Conservation (phyloP, 2,329 filamentous ascomycete species). For the Rhynchosporium graminicola region DNA sequence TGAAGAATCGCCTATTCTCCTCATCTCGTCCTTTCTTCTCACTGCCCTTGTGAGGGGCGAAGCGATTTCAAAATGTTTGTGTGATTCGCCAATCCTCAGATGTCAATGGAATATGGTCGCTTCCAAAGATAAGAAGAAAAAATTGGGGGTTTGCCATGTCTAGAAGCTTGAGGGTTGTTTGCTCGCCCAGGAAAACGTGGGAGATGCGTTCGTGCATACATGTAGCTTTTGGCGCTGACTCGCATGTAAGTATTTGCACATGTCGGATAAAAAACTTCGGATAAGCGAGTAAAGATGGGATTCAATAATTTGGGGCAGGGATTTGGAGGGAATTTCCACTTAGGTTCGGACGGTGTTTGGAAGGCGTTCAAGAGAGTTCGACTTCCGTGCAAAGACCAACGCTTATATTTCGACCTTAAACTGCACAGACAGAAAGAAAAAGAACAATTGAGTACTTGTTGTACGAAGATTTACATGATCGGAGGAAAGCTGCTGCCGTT, state of each 20-base stretch:
- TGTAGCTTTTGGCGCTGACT: not conserved
- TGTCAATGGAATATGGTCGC: no score
- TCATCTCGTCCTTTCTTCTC: not conserved
- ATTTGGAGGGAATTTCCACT: constrained; percentile 17
- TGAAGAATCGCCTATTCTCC: constrained; percentile 3
- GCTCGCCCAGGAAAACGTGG: not conserved
- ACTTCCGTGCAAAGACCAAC: not conserved
- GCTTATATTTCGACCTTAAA: not conserved
- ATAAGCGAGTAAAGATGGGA: not conserved
- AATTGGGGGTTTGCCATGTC: no score
- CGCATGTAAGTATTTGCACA: not conserved
- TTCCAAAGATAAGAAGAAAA: no score
- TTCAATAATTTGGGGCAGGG: constrained; percentile 16
- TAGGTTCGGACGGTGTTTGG: not conserved
- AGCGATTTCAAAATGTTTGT: no score
- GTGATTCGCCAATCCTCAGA: no score
- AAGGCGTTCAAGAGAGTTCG: not conserved
- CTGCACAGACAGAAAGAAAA: no score
- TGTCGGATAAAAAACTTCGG: not conserved
- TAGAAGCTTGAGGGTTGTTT: no score
- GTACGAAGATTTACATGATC: not conserved
- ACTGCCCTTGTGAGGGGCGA: no score
- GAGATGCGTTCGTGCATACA: not conserved
- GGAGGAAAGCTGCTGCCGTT: constrained; percentile 1
- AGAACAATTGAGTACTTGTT: not conserved